Evolutionary conservation across 306 rosid genomes (phyloP).

Genomic region (Quercus variabilis): DNA sequence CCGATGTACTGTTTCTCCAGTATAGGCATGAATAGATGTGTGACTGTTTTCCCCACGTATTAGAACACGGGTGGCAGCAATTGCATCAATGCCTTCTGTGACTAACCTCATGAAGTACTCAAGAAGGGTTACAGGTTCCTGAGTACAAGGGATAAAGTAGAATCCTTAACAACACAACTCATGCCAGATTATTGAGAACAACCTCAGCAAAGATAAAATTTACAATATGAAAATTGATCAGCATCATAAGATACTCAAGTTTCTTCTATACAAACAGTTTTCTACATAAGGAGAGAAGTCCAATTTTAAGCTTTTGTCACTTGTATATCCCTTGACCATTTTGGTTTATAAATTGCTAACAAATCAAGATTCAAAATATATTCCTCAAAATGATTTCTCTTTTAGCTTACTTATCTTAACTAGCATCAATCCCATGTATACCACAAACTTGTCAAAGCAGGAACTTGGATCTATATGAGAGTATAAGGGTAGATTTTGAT

Average conservation of each 20-base stretch:
- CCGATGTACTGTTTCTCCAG: constrained; percentile 65
- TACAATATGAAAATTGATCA: neutral
- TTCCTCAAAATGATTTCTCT: neutral
- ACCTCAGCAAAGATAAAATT: neutral
- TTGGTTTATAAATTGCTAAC: neutral
- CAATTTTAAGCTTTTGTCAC: neutral
- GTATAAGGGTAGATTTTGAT: neutral
- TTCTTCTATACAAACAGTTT: neutral
- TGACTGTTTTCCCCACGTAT: constrained; percentile 51
- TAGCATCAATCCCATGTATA: neutral
- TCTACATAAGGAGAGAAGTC: neutral
- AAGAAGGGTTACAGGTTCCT: constrained; percentile 78
- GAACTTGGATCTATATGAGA: neutral
- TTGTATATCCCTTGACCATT: neutral
- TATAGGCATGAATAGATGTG: constrained; percentile 41
- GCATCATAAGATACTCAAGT: neutral
- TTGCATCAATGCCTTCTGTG: constrained; percentile 98
- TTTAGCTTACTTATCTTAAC: neutral
- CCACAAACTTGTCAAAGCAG: neutral
- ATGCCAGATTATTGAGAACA: constrained; percentile 1
- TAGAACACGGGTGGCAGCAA: constrained; percentile 84
- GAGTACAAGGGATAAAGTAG: constrained; percentile 22
- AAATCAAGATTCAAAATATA: neutral
- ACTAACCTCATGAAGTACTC: constrained; percentile 89
- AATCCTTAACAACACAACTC: constrained; percentile 12